Base-by-base conservation (phyloP, 148 eudicot species). In the Camellia sinensis region DNA sequence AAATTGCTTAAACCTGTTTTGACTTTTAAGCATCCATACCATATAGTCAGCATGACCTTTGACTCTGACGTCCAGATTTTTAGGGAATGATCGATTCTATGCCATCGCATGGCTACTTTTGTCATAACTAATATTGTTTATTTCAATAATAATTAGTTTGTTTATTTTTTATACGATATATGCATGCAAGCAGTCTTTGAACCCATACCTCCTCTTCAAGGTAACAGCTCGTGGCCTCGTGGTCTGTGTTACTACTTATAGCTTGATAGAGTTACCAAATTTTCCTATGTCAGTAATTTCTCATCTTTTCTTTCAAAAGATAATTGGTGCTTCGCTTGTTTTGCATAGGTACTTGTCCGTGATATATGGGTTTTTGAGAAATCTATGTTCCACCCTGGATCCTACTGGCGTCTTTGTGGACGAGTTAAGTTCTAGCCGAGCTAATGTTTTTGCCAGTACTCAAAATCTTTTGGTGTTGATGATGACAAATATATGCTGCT, bases 281-380 rank as follows among this genome's bases (percentile, higher is more conserved):
- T 52, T 52, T 72, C 54, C 43, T 0, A 48, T 21, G 18, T 52
- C 73, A 22, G 12, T 79, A 13, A 21, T 52, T 21, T 29, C 18
- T 29, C 21, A 11, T 67, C 18, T 69, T 44, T 56, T 68, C 57
- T n/a, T 45, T 40, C 3, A 41, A 74, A 48, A 62, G 29, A 17
- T 60, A 19, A 53, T 59, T 63, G 56, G 2, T 67, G 22, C 37
- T 44, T 53, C 11, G n/a, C 52, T 14, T 88, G 67, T 67, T 54
- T 59, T 46, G 61, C 14, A 5, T 78, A 94, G 98, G 85, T 94
- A 37, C 94, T 91, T 69, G 97, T 94, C 29, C 90, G 92, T 1
- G 98, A 94, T 71, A 87, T 93, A 79, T 95, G 99, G 99, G 94
- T 95, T 74, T 95, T 95, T 63, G 99, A 95, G 86, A 95, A 93